phyloP scores from a whole-genome alignment of 345 rosid genomes.

The Euphorbia peplus region DNA sequence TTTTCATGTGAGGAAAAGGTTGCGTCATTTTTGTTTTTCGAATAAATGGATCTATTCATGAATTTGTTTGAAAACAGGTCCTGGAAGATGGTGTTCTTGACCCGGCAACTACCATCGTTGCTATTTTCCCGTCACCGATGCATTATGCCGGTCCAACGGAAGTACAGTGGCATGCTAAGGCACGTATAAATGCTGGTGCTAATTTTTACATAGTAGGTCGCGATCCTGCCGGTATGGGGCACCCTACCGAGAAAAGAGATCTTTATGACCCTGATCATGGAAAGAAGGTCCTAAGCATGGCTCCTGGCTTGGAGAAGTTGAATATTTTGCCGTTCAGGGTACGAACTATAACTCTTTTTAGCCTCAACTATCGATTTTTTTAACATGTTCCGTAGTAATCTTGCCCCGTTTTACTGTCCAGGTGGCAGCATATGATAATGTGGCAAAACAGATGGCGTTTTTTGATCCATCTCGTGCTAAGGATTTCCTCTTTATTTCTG shows the following conservation, averaged over 20 bases:
- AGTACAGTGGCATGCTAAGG: slow-evolving; percentile 99
- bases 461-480: slow-evolving; percentile 83
- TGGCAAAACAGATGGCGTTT: slow-evolving; percentile 88
- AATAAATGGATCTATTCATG: slow-evolving; percentile 2
- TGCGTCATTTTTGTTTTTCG: neutral
- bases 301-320: slow-evolving; percentile 93
- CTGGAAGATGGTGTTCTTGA: slow-evolving; percentile 91
- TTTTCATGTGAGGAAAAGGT: neutral
- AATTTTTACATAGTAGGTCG: slow-evolving; percentile 97
- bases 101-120: slow-evolving; percentile 80
- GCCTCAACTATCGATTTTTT: neutral
- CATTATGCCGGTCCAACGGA: slow-evolving; percentile 99
- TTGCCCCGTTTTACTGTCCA: slow-evolving; percentile 17
- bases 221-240: slow-evolving; percentile 99
- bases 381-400: too few species aligned
- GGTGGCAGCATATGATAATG: slow-evolving; percentile 94
- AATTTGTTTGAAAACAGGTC: slow-evolving; percentile 43
- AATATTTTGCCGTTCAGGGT: slow-evolving; percentile 96
- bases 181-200: slow-evolving; percentile 92
- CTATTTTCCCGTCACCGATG: slow-evolving; percentile 98
- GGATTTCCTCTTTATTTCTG: slow-evolving; percentile 95
- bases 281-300: slow-evolving; percentile 94
- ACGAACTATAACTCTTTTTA: slow-evolving; percentile 8
- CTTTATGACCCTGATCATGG: slow-evolving; percentile 96
- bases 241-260: slow-evolving; percentile 92